Conservation (phyloP, 495 filamentous ascomycete genomes). For the Aeminium ludgeri region DNA sequence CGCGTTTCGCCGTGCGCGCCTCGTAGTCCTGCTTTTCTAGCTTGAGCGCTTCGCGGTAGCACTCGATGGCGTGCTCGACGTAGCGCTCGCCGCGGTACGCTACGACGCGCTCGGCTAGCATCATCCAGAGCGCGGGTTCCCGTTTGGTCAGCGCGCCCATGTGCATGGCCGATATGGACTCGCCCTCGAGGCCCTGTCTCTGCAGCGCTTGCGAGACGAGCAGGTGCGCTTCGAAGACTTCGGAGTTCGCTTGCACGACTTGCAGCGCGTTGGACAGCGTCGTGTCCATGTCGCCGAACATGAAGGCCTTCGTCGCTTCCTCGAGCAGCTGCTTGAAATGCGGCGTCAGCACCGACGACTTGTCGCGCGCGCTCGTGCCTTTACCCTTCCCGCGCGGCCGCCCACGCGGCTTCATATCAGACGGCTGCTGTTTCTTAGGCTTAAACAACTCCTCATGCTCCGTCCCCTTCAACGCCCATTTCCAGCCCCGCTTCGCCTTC, state of each 20-base stretch:
- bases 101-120: constrained; percentile 48
- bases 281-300: constrained; percentile 40
- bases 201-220: constrained; percentile 56
- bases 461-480: constrained; percentile 8
- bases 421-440: not conserved
- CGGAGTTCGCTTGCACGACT: constrained; percentile 67
- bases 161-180: constrained; percentile 49
- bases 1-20: constrained; percentile 43
- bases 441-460: constrained; percentile 4
- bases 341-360: constrained; percentile 7
- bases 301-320: constrained; percentile 13
- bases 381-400: constrained; percentile 1
- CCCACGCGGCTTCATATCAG: not conserved
- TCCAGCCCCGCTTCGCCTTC: constrained; percentile 7
- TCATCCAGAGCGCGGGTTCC: constrained; percentile 49
- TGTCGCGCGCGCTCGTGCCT: not conserved
- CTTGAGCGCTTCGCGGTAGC: constrained; percentile 51
- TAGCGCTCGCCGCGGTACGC: constrained; percentile 37
- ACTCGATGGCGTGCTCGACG: constrained; percentile 37
- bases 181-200: constrained; percentile 47
- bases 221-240: constrained; percentile 64
- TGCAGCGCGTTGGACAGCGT: constrained; percentile 45
- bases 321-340: constrained; percentile 12
- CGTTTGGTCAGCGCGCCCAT: constrained; percentile 56
- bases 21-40: constrained; percentile 41